These are phyloP conservation scores for Leccinum ochraceum DNA, from an alignment of 768 basidiomycete species.

Conservation along the genomic window DNA sequence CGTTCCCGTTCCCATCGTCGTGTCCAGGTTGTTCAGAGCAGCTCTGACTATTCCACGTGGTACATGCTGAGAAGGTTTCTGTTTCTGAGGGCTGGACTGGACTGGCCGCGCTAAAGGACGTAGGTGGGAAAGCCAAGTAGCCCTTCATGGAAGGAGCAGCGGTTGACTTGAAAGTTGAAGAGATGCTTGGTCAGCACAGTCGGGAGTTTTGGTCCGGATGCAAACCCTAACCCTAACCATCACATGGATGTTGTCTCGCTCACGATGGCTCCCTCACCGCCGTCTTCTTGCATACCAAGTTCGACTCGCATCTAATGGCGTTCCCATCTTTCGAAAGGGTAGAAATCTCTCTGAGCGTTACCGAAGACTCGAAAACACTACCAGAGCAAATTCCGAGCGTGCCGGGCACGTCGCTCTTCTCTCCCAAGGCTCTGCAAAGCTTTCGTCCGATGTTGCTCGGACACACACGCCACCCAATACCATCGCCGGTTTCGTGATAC, in stretches of 20 bases:
- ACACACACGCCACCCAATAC: slow-evolving; percentile 7
- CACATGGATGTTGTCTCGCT: slow-evolving; percentile 23
- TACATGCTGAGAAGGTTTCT: slow-evolving; percentile 1
- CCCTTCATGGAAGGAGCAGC: slow-evolving; percentile 21
- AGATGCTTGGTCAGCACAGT: slow-evolving; percentile 1
- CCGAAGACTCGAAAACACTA: slow-evolving; percentile 52
- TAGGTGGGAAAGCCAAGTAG: slow-evolving; percentile 28
- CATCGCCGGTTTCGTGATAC: slow-evolving; percentile 43
- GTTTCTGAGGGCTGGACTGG: not conserved
- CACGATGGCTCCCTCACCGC: slow-evolving; percentile 4
- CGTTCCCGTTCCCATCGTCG: not conserved
- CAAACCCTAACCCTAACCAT: not conserved
- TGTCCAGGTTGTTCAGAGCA: not conserved
- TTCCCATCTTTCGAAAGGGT: slow-evolving; percentile 38
- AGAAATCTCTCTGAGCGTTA: slow-evolving; percentile 63
- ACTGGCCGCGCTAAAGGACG: not conserved
- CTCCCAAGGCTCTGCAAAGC: slow-evolving; percentile 11
- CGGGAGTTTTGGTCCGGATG: no score
- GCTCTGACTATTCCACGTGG: slow-evolving; percentile 2
- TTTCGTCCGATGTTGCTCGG: not conserved
- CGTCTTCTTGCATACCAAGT: slow-evolving; percentile 1
- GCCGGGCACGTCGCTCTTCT: slow-evolving; percentile 32
- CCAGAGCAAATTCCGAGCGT: slow-evolving; percentile 45
- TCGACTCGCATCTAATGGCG: slow-evolving; percentile 9
- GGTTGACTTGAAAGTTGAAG: not conserved